Conservation (phyloP, 352 stramenopile species). For the Hyaloperonospora brassicae region DNA sequence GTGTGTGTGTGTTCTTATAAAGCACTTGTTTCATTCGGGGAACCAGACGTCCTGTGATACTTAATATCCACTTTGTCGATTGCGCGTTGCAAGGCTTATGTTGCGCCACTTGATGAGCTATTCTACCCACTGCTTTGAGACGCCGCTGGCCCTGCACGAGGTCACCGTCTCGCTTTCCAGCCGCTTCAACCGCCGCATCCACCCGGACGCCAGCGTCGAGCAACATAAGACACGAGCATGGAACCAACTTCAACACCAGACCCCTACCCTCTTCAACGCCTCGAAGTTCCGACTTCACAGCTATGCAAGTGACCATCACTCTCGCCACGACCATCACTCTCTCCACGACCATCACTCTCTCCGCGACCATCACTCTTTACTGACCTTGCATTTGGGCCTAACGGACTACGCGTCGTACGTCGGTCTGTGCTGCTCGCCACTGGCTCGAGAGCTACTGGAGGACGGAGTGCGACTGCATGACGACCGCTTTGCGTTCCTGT, state of each 20-base stretch:
- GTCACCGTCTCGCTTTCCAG: constrained; percentile 40
- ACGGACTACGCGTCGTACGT: constrained; percentile 76
- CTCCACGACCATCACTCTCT: neutral
- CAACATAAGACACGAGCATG: constrained; percentile 33
- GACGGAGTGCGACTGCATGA: constrained; percentile 23
- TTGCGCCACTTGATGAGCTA: constrained; percentile 37
- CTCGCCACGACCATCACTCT: too few relatives aligned
- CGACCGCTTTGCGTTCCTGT: constrained; percentile 53
- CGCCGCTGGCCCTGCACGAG: constrained; percentile 23
- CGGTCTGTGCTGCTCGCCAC: constrained; percentile 54
- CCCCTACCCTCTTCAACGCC: constrained; percentile 63
- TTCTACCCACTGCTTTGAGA: constrained; percentile 25
- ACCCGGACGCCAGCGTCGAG: constrained; percentile 40
- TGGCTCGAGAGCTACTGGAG: constrained; percentile 25
- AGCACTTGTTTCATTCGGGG: constrained; percentile 9
- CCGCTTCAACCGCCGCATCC: constrained; percentile 31
- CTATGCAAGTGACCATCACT: too few relatives aligned
- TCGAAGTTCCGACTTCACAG: constrained; percentile 51
- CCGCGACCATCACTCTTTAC: constrained; percentile 1
- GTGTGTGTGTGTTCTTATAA: constrained; percentile 1
- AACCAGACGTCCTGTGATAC: neutral
- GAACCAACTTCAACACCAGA: constrained; percentile 21
- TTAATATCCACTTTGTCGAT: too few relatives aligned
- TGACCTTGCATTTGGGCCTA: constrained; percentile 39
- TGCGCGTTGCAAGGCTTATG: too few relatives aligned